phyloP scores from a whole-genome alignment of 176 grass and related monocot species.

The Avena sativa region DNA sequence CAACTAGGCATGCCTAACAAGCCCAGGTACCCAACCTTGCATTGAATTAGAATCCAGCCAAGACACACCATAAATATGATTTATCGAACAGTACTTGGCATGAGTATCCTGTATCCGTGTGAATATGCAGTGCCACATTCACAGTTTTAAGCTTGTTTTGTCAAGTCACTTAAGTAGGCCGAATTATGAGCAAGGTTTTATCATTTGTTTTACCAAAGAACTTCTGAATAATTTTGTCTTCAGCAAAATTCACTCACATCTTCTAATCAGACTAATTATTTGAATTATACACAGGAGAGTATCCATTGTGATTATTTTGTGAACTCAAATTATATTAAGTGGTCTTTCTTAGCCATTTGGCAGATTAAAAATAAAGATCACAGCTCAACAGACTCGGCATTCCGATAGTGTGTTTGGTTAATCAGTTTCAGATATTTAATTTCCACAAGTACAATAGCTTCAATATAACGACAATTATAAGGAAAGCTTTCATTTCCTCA shows the following conservation, averaged over 20 bases:
- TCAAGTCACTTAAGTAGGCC: neutral
- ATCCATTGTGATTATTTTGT: neutral
- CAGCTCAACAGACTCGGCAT: neutral
- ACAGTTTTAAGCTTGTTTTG: neutral
- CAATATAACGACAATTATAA: neutral
- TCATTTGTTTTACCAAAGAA: neutral
- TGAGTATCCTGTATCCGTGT: neutral
- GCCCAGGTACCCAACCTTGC: neutral
- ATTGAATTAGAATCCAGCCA: neutral
- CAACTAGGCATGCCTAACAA: neutral
- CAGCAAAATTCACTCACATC: neutral
- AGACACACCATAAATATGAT: neutral
- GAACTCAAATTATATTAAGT: neutral
- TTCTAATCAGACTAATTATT: neutral
- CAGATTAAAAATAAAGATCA: constrained; percentile 1
- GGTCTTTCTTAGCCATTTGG: neutral
- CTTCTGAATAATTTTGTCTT: neutral
- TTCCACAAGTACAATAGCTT: neutral
- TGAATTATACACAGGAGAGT: neutral
- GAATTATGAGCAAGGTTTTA: neutral
- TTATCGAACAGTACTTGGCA: constrained; percentile 2
- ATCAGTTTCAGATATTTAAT: neutral
- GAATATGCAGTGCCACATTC: neutral
- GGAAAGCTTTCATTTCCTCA: neutral
- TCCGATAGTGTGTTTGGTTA: neutral